Conservation (phyloP, 1,284 basidiomycete genomes). For the Sanghuangporus weigelae region DNA sequence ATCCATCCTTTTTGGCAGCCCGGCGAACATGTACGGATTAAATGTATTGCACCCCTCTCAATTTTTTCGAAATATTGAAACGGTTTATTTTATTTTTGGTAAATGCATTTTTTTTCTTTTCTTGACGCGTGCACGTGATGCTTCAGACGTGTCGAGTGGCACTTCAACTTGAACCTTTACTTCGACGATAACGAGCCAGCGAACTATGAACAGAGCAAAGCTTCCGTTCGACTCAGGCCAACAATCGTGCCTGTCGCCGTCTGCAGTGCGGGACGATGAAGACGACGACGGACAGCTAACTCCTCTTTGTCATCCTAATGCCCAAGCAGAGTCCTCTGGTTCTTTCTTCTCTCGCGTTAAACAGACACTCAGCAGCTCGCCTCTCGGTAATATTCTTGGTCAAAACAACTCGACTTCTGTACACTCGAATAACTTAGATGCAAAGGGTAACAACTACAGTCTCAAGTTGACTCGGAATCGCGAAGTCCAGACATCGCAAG, state of each 20-base stretch:
- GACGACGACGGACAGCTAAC: slow-evolving; percentile 13
- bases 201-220: neutral
- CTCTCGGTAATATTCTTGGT: slow-evolving; percentile 5
- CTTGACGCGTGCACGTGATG: neutral
- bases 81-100: neutral
- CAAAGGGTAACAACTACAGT: neutral
- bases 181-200: neutral
- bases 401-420: neutral
- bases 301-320: slow-evolving; percentile 10
- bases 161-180: neutral
- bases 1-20: neutral
- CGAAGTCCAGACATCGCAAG: neutral
- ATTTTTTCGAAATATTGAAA: neutral
- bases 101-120: neutral
- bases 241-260: neutral
- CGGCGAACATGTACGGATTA: neutral
- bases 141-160: neutral
- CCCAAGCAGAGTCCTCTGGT: neutral
- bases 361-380: slow-evolving; percentile 2
- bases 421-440: neutral
- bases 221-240: neutral
- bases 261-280: neutral
- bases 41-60: neutral
- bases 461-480: neutral
- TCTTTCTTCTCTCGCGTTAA: slow-evolving; percentile 15